Evolutionary conservation across 148 eudicot species (phyloP).

Genomic region (Persicaria maculosa): DNA sequence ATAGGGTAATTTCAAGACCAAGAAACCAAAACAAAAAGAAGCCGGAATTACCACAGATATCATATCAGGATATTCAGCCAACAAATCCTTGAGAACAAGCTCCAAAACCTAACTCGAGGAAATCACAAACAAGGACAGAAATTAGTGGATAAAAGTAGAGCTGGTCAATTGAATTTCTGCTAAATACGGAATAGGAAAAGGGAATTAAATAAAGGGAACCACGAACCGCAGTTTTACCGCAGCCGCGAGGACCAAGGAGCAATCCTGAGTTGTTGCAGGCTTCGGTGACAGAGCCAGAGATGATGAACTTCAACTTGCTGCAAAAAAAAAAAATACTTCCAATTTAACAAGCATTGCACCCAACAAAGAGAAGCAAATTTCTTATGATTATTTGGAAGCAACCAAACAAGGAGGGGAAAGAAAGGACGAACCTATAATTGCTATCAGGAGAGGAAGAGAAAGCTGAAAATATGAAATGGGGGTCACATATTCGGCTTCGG

Average conservation of each 20-base stretch:
- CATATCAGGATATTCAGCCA: slow-evolving; percentile 68
- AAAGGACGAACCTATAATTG: slow-evolving; percentile 57
- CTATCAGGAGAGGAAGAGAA: slow-evolving; percentile 45
- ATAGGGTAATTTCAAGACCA: background rate
- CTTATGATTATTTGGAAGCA: background rate
- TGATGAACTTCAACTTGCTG: slow-evolving; percentile 83
- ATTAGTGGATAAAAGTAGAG: background rate
- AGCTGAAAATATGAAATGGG: slow-evolving; percentile 39
- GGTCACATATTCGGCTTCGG: slow-evolving; percentile 45
- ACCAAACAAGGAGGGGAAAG: background rate
- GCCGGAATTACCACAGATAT: slow-evolving; percentile 49
- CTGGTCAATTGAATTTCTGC: background rate
- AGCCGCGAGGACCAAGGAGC: slow-evolving; percentile 94
- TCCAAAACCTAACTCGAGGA: slow-evolving; percentile 56
- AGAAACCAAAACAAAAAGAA: background rate
- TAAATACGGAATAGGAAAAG: background rate
- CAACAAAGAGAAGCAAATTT: background rate
- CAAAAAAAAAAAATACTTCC: background rate
- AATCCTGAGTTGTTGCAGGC: slow-evolving; percentile 80
- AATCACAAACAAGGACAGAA: slow-evolving; percentile 7
- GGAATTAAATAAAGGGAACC: background rate
- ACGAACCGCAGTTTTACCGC: slow-evolving; percentile 67
- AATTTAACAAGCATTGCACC: background rate
- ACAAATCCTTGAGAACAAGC: slow-evolving; percentile 66
- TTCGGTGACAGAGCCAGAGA: slow-evolving; percentile 74